These are phyloP conservation scores for Mucor indicus DNA, from an alignment of 371 early-diverging fungal genomes.

Conservation along the genomic window DNA sequence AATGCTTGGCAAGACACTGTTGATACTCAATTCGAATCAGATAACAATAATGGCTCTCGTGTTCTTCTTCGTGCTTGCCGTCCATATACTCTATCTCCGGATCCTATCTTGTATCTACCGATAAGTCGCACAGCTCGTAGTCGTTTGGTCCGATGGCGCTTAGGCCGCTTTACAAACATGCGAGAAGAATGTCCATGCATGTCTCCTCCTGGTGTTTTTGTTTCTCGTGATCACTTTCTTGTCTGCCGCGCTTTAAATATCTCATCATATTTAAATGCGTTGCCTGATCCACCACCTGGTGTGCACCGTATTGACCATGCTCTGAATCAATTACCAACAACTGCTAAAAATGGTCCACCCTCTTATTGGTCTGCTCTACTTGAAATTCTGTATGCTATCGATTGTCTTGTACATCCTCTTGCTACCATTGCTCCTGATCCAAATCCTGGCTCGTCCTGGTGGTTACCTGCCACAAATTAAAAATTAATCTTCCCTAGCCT, in stretches of 20 bases:
- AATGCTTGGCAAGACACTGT: background rate
- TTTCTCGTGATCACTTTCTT: background rate
- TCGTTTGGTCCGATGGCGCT: constrained; percentile 8
- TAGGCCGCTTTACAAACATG: constrained; percentile 1
- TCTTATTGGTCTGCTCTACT: background rate
- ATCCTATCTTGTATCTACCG: background rate
- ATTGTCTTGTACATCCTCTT: background rate
- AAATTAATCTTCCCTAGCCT: too few relatives aligned
- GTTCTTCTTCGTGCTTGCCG: background rate
- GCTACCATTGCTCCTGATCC: background rate
- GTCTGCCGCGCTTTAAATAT: background rate
- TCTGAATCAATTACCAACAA: background rate
- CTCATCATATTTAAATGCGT: too few relatives aligned
- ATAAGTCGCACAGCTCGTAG: background rate
- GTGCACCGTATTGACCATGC: background rate
- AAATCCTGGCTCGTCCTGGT: background rate
- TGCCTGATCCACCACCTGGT: background rate
- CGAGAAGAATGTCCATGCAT: background rate
- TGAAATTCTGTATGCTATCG: background rate
- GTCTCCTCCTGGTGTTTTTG: background rate
- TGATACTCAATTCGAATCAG: background rate
- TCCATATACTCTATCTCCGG: background rate
- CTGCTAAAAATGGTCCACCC: background rate
- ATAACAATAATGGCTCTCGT: background rate
- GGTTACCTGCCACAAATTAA: too few relatives aligned